Evolutionary conservation across 371 early-diverging fungal species (phyloP).

Genomic region (Mortierella sp.): DNA sequence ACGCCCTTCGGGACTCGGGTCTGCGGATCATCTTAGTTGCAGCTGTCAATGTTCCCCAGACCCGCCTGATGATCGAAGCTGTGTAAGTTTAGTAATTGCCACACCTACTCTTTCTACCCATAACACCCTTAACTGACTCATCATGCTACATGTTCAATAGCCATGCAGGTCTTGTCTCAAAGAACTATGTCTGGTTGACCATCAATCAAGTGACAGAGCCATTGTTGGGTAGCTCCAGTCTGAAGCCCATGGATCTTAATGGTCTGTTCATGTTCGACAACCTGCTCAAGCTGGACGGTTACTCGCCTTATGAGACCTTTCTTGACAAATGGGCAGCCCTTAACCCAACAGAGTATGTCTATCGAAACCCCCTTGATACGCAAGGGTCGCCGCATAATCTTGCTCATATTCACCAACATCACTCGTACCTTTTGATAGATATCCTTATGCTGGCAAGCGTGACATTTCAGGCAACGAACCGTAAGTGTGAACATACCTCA

Average conservation of each 20-base stretch:
- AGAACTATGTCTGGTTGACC: slow-evolving; percentile 66
- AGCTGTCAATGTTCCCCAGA: slow-evolving; percentile 58
- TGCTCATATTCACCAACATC: no score
- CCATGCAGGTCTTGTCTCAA: slow-evolving; percentile 24
- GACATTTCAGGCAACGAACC: slow-evolving; percentile 69
- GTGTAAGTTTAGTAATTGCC: slow-evolving; percentile 19
- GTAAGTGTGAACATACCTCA: slow-evolving; percentile 55
- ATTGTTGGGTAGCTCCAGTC: slow-evolving; percentile 42
- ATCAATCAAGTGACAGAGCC: slow-evolving; percentile 57
- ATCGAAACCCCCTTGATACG: no score
- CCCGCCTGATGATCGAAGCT: slow-evolving; percentile 39
- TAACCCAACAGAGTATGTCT: slow-evolving; percentile 59
- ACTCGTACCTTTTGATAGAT: no score
- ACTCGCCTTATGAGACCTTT: slow-evolving; percentile 64
- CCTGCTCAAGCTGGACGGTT: slow-evolving; percentile 62
- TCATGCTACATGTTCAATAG: background rate
- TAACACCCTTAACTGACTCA: background rate
- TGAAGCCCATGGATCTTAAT: slow-evolving; percentile 47
- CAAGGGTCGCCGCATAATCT: no score
- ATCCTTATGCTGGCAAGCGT: slow-evolving; percentile 66
- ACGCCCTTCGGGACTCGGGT: slow-evolving; percentile 56
- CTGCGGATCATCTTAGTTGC: slow-evolving; percentile 62
- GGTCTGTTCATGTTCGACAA: slow-evolving; percentile 68
- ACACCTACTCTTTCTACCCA: background rate
- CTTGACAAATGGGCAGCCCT: slow-evolving; percentile 62